A percentile compares a stretch with the other conserved stretches of the same genome.
Evolutionary conservation across 2,329 filamentous ascomycete species (phyloP).

Genomic region (Fusarium sublunatum): DNA sequence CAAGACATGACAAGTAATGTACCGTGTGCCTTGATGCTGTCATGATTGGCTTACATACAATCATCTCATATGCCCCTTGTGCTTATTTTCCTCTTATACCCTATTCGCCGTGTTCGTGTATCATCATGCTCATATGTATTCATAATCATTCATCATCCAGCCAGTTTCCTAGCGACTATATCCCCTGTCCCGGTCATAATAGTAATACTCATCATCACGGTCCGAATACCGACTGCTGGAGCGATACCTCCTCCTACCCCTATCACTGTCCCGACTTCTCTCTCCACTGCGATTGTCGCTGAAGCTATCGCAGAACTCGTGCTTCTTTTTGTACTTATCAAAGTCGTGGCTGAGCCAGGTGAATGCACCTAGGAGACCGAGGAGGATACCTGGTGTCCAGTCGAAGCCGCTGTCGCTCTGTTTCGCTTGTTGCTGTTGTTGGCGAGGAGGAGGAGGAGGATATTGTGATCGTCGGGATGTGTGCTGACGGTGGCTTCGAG

Average conservation of each 20-base stretch:
- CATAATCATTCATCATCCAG: conserved; percentile 6
- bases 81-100: background rate
- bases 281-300: background rate
- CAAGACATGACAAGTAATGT: background rate
- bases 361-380: conserved; percentile 52
- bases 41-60: conserved; percentile 3
- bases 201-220: conserved; percentile 28
- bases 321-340: conserved; percentile 27
- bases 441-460: conserved; percentile 10
- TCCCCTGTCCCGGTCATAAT: conserved; percentile 16
- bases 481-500: conserved; percentile 14
- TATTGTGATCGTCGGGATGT: conserved; percentile 1
- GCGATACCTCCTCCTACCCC: conserved; percentile 27
- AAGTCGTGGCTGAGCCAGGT: conserved; percentile 56
- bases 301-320: conserved; percentile 9
- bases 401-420: conserved; percentile 54
- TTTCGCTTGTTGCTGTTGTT: conserved; percentile 43
- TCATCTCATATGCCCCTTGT: conserved; percentile 1
- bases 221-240: conserved; percentile 16
- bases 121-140: background rate
- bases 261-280: conserved; percentile 24
- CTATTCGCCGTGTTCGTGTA: conserved; percentile 1
- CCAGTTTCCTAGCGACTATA: conserved; percentile 15
- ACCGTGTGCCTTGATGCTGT: background rate
- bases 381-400: conserved; percentile 54